Evolutionary conservation across 2,329 filamentous ascomycete genomes (phyloP).

Genomic region (Arthrobotrys entomopaga): DNA sequence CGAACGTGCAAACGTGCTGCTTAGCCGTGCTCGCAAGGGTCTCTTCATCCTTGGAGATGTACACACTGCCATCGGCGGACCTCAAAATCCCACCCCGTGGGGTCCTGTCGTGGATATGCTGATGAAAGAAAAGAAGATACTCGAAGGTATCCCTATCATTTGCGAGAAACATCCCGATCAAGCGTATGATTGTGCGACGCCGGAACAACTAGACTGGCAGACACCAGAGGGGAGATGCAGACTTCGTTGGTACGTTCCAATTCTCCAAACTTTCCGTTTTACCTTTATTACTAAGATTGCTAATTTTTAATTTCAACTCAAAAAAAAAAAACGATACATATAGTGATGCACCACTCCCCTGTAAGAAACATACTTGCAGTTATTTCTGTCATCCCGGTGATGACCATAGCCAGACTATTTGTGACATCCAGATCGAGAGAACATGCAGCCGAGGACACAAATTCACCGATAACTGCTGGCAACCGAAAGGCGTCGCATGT

Average conservation of each 20-base stretch:
- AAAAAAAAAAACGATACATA: not conserved
- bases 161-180: slow-evolving; percentile 71
- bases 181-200: slow-evolving; percentile 64
- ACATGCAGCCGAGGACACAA: slow-evolving; percentile 65
- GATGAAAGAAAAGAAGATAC: slow-evolving; percentile 65
- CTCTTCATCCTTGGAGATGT: slow-evolving; percentile 77
- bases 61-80: slow-evolving; percentile 68
- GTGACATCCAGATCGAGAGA: slow-evolving; percentile 65
- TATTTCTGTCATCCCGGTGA: slow-evolving; percentile 71
- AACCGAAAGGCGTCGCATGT: slow-evolving; percentile 64
- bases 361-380: slow-evolving; percentile 70
- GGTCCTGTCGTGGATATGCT: slow-evolving; percentile 67
- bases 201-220: slow-evolving; percentile 70
- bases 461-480: slow-evolving; percentile 68
- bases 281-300: not conserved
- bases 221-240: slow-evolving; percentile 78
- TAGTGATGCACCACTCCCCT: slow-evolving; percentile 67
- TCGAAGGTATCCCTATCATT: slow-evolving; percentile 70
- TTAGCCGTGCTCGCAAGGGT: slow-evolving; percentile 70
- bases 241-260: slow-evolving; percentile 68
- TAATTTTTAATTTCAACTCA: not conserved
- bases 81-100: slow-evolving; percentile 70
- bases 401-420: slow-evolving; percentile 70
- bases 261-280: slow-evolving; percentile 2
- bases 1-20: slow-evolving; percentile 73